A percentile compares a stretch with the other conserved stretches of the same genome.
phyloP scores from a whole-genome alignment of 306 rosid species.

The Vigna nakashimae region DNA sequence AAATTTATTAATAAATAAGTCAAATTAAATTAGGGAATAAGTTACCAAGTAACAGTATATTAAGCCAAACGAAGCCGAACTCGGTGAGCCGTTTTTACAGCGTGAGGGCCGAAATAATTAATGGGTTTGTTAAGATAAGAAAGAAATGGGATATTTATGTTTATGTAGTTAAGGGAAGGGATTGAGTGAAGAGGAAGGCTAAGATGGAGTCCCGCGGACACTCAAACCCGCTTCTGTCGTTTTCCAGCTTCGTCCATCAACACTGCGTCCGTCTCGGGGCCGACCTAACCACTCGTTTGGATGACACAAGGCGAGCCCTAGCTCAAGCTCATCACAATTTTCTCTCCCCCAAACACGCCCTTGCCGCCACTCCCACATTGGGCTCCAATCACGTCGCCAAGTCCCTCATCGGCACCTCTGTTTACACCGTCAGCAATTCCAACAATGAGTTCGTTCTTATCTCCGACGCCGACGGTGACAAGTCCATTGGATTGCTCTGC shows the following conservation, averaged over 20 bases:
- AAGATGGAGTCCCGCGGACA: slow-evolving; percentile 57
- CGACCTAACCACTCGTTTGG: slow-evolving; percentile 66
- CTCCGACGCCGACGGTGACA: slow-evolving; percentile 75
- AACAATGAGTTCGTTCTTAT: slow-evolving; percentile 95
- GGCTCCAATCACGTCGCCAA: slow-evolving; percentile 73
- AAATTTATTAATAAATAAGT: no score
- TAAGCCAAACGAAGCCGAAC: no score
- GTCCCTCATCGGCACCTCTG: slow-evolving; percentile 82
- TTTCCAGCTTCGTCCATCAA: slow-evolving; percentile 75
- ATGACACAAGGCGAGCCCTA: slow-evolving; percentile 65
- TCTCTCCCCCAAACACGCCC: slow-evolving; percentile 54
- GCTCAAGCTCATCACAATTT: slow-evolving; percentile 46
- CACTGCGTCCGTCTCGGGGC: slow-evolving; percentile 68
- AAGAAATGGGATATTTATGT: neutral
- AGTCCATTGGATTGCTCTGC: slow-evolving; percentile 92
- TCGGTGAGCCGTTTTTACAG: no score
- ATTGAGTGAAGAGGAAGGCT: slow-evolving; percentile 2
- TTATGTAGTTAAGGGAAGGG: neutral
- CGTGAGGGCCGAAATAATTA: neutral
- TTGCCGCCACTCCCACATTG: slow-evolving; percentile 74
- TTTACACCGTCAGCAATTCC: slow-evolving; percentile 90
- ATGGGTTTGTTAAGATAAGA: neutral
- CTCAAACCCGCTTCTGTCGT: slow-evolving; percentile 69
- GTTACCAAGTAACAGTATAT: no score
- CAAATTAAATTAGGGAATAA: no score